Evolutionary conservation across 2,329 filamentous ascomycete genomes (phyloP).

Genomic region (Ascochyta pisi): DNA sequence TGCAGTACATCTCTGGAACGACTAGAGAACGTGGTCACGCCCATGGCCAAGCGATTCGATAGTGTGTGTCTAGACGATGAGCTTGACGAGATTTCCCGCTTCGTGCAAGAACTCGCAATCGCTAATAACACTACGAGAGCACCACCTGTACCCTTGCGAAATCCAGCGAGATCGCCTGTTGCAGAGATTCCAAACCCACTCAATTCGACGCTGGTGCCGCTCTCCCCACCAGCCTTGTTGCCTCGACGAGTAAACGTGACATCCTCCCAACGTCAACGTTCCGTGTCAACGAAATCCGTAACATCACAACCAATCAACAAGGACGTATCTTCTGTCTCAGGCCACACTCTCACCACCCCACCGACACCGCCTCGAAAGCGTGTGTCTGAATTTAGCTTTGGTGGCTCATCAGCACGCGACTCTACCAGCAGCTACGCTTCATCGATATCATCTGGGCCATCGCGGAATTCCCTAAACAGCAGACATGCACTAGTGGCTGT

Average conservation of each 20-base stretch:
- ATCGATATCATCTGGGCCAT: slow-evolving; percentile 66
- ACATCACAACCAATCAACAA: not conserved
- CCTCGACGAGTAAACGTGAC: not conserved
- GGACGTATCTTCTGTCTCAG: not conserved
- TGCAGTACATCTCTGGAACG: slow-evolving; percentile 45
- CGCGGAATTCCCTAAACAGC: slow-evolving; percentile 18
- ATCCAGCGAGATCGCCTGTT: slow-evolving; percentile 28
- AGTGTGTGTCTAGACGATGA: slow-evolving; percentile 38
- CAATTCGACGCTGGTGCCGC: not conserved
- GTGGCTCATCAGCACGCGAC: slow-evolving; percentile 87
- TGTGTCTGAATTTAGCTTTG: slow-evolving; percentile 38
- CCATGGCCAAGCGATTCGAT: slow-evolving; percentile 44
- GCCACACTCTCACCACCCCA: not conserved
- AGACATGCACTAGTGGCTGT: slow-evolving; percentile 21
- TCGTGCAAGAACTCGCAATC: slow-evolving; percentile 35
- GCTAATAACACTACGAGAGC: slow-evolving; percentile 13
- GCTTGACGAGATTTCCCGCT: slow-evolving; percentile 40
- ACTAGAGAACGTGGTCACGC: slow-evolving; percentile 38
- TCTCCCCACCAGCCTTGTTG: slow-evolving; percentile 1
- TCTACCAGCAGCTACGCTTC: slow-evolving; percentile 80
- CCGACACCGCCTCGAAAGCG: slow-evolving; percentile 25
- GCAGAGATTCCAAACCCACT: slow-evolving; percentile 11
- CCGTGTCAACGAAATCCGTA: not conserved
- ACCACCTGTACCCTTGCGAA: slow-evolving; percentile 23
- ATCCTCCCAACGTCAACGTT: not conserved